Evolutionary conservation across 202 grass and related monocot genomes (phyloP).

Genomic region (Panicum virgatum): DNA sequence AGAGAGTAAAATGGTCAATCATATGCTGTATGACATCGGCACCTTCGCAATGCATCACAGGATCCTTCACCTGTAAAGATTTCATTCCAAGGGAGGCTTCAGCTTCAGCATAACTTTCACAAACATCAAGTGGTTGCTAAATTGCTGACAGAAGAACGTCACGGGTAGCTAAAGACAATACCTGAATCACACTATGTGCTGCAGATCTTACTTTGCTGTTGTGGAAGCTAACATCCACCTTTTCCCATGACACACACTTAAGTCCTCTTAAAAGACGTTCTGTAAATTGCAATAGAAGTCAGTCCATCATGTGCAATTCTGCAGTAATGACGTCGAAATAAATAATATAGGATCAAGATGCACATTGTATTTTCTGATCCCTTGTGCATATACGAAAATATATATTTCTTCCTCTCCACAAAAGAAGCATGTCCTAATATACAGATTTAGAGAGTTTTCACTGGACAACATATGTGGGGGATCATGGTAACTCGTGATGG

Average conservation of each 20-base stretch:
- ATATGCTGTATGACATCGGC: conserved; percentile 92
- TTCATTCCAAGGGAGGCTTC: conserved; percentile 14
- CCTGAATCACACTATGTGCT: conserved; percentile 97
- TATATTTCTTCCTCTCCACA: background rate
- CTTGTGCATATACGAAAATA: background rate
- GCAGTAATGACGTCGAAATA: background rate
- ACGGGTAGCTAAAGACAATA: conserved; percentile 25
- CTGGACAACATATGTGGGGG: background rate
- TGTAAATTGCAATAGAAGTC: conserved; percentile 47
- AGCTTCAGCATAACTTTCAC: conserved; percentile 22
- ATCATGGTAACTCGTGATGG: background rate
- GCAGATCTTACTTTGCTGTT: conserved; percentile 76
- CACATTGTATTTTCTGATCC: conserved; percentile 29
- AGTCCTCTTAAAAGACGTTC: conserved; percentile 80
- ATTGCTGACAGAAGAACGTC: background rate
- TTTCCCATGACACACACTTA: conserved; percentile 86
- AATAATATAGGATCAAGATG: conserved; percentile 7
- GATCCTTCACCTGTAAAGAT: conserved; percentile 75
- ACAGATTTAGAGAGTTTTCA: background rate
- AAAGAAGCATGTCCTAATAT: background rate
- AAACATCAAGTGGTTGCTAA: conserved; percentile 34
- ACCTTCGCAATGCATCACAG: conserved; percentile 72
- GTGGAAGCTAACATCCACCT: conserved; percentile 92
- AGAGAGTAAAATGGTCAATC: conserved; percentile 76
- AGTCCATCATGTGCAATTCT: conserved; percentile 3